These are phyloP conservation scores for Corylus americana DNA, from an alignment of 306 rosid genomes.

Conservation along the genomic window DNA sequence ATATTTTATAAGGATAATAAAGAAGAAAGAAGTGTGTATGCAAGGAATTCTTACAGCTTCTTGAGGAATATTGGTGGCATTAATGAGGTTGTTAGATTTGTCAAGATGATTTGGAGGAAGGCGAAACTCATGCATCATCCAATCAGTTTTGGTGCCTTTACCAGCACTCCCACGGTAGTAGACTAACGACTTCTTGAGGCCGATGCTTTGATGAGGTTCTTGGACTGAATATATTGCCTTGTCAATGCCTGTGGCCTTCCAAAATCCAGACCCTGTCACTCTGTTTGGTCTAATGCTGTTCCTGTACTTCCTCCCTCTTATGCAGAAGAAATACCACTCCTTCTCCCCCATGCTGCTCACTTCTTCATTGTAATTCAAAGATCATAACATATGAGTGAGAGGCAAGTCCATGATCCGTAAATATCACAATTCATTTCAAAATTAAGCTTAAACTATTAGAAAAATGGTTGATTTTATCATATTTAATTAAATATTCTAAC, in stretches of 20 bases:
- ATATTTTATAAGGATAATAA: not conserved
- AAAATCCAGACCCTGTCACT: conserved; percentile 73
- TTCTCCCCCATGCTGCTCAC: conserved; percentile 48
- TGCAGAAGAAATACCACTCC: conserved; percentile 78
- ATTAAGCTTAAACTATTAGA: no score
- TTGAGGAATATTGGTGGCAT: conserved; percentile 26
- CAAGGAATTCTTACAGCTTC: conserved; percentile 67
- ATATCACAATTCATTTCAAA: no score
- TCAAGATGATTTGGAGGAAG: conserved; percentile 50
- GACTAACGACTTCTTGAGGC: conserved; percentile 89
- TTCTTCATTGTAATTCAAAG: conserved; percentile 30
- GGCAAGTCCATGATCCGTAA: not conserved
- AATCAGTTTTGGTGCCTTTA: conserved; percentile 90
- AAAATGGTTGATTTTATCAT: no score
- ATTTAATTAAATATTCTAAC: no score
- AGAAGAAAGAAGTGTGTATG: not conserved
- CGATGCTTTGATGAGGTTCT: conserved; percentile 54
- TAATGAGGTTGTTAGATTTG: not conserved
- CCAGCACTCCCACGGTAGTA: conserved; percentile 90
- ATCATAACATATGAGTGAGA: not conserved
- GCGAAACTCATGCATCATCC: conserved; percentile 99
- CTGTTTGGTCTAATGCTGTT: conserved; percentile 84
- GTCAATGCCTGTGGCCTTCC: conserved; percentile 92
- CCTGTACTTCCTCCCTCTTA: conserved; percentile 78
- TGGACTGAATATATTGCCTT: conserved; percentile 51